Evolutionary conservation across 257 asterid genomes (phyloP).

Genomic region (Oldenlandia corymbosa): DNA sequence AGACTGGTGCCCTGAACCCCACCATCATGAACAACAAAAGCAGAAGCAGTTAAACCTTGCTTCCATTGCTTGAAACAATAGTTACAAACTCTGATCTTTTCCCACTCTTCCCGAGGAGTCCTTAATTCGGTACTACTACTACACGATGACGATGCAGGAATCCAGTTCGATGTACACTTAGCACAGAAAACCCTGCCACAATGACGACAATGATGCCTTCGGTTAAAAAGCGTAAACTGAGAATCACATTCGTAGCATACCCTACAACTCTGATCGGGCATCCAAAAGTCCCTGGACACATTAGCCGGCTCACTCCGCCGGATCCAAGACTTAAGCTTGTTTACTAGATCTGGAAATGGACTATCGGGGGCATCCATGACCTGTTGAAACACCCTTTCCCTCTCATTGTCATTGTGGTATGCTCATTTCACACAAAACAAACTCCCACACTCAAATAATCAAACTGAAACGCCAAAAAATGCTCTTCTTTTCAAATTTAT

Average conservation of each 20-base stretch:
- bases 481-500: slow-evolving; percentile 9
- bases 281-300: slow-evolving; percentile 93
- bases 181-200: slow-evolving; percentile 87
- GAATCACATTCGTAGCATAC: slow-evolving; percentile 97
- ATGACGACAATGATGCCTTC: slow-evolving; percentile 94
- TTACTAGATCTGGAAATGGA: slow-evolving; percentile 53
- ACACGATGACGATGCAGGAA: slow-evolving; percentile 47
- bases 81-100: slow-evolving; percentile 74
- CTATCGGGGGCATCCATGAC: slow-evolving; percentile 62
- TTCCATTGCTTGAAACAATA: slow-evolving; percentile 78
- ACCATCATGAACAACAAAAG: slow-evolving; percentile 39
- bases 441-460: slow-evolving; percentile 4
- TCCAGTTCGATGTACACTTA: slow-evolving; percentile 78
- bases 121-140: slow-evolving; percentile 26
- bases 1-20: slow-evolving; percentile 39
- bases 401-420: slow-evolving; percentile 66
- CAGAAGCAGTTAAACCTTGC: slow-evolving; percentile 39
- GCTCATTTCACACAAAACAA: slow-evolving; percentile 50
- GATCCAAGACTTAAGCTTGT: slow-evolving; percentile 67
- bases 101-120: slow-evolving; percentile 48
- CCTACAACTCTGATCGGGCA: slow-evolving; percentile 96
- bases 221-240: slow-evolving; percentile 69
- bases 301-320: slow-evolving; percentile 72
- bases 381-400: slow-evolving; percentile 31
- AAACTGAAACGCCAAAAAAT: slow-evolving; percentile 11